Evolutionary conservation across 2,329 filamentous ascomycete species (phyloP).

Genomic region (Zasmidium cellare): DNA sequence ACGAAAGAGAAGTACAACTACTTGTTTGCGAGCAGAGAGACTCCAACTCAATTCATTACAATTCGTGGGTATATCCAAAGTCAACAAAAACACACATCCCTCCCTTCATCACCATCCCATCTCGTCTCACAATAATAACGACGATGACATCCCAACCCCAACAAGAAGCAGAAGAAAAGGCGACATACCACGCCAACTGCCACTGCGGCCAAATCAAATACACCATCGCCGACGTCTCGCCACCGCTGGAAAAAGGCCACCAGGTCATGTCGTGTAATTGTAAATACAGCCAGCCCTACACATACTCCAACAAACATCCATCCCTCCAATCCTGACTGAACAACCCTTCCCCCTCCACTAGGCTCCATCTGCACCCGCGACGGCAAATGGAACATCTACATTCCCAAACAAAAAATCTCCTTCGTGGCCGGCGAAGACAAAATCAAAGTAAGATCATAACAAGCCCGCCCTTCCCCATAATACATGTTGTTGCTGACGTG

Average conservation of each 20-base stretch:
- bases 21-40: not conserved
- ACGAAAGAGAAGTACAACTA: not conserved
- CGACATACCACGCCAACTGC: not conserved
- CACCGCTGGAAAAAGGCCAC: not conserved
- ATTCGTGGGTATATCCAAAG: not conserved
- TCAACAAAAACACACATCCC: not conserved
- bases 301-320: not conserved
- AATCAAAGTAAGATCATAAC: not conserved
- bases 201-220: not conserved
- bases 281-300: no score
- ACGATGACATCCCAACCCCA: not conserved
- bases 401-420: not conserved
- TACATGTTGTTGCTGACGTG: not conserved
- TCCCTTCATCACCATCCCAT: not conserved
- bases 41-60: not conserved
- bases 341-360: not conserved
- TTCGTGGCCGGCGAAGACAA: conserved; percentile 1
- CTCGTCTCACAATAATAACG: not conserved
- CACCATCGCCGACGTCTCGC: not conserved
- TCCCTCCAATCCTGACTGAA: not conserved
- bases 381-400: conserved; percentile 1
- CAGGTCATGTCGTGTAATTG: not conserved
- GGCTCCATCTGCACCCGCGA: conserved; percentile 1
- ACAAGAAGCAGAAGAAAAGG: not conserved
- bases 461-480: not conserved